phyloP scores from a whole-genome alignment of 768 basidiomycete species.

The Serendipita sp. region DNA sequence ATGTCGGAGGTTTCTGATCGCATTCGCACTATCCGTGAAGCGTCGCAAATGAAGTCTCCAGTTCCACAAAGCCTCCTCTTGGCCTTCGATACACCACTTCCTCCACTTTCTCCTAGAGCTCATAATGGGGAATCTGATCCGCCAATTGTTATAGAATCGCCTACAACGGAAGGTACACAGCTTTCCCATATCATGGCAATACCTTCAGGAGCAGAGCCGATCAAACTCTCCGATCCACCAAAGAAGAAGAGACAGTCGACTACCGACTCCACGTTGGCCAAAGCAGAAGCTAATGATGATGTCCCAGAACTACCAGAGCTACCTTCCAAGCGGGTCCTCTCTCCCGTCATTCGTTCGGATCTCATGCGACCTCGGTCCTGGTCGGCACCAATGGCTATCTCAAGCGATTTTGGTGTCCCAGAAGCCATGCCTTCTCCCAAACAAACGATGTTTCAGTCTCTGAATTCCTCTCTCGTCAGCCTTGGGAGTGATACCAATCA shows the following conservation, averaged over 20 bases:
- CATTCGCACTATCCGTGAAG: background rate
- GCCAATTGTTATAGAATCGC: background rate
- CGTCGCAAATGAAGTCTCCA: background rate
- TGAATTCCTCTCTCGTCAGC: background rate
- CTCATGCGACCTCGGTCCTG: background rate
- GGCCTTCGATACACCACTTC: background rate
- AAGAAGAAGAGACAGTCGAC: background rate
- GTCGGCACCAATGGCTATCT: background rate
- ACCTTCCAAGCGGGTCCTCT: background rate
- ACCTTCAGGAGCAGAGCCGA: background rate
- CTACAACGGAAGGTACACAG: background rate
- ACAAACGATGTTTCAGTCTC: background rate
- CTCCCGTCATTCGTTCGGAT: background rate
- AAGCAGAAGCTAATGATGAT: background rate
- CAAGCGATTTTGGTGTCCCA: background rate
- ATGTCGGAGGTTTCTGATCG: background rate
- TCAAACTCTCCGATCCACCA: background rate
- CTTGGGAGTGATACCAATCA: background rate
- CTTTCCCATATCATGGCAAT: background rate
- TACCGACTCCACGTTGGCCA: background rate
- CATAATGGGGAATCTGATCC: background rate
- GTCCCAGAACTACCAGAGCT: background rate
- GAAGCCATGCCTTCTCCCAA: background rate
- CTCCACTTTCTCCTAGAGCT: background rate
- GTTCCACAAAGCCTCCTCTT: conserved; percentile 5